These are phyloP conservation scores for Eucalyptus victrix DNA, from an alignment of 345 rosid genomes.

Conservation along the genomic window DNA sequence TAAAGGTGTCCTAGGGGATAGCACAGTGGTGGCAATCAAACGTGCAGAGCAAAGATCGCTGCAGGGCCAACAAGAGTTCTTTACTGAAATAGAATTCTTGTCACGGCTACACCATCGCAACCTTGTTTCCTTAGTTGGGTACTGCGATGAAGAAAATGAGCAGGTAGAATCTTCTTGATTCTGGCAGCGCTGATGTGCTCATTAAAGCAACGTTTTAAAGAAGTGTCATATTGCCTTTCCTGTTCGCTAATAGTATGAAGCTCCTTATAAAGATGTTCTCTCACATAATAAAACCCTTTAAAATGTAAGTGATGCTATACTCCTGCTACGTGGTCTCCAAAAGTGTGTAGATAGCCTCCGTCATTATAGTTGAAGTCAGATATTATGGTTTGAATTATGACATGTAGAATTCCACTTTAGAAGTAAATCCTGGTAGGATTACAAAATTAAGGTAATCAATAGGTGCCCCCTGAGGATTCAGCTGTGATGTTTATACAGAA, in stretches of 20 bases:
- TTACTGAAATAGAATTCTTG: slow-evolving; percentile 79
- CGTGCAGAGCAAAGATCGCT: slow-evolving; percentile 86
- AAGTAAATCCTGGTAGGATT: too few species aligned
- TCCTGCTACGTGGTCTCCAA: background rate
- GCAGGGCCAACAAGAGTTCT: slow-evolving; percentile 89
- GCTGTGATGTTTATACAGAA: too few species aligned
- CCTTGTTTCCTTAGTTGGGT: slow-evolving; percentile 83
- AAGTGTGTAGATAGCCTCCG: background rate
- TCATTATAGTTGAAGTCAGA: background rate
- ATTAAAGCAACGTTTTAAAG: background rate
- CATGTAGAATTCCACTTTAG: too few species aligned
- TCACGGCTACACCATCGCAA: slow-evolving; percentile 91
- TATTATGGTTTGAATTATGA: background rate
- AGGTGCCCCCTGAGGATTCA: too few species aligned
- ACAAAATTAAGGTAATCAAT: too few species aligned
- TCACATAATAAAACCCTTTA: background rate
- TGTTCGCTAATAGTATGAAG: background rate
- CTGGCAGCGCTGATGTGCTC: background rate
- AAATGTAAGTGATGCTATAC: background rate
- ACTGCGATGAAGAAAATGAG: slow-evolving; percentile 88
- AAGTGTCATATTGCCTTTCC: background rate
- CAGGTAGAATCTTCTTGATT: slow-evolving; percentile 39
- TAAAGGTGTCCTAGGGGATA: slow-evolving; percentile 61
- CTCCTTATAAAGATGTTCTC: background rate
- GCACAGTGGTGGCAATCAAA: slow-evolving; percentile 75